phyloP scores from a whole-genome alignment of 2,329 filamentous ascomycete genomes.

The Endoconidiophora polonica region DNA sequence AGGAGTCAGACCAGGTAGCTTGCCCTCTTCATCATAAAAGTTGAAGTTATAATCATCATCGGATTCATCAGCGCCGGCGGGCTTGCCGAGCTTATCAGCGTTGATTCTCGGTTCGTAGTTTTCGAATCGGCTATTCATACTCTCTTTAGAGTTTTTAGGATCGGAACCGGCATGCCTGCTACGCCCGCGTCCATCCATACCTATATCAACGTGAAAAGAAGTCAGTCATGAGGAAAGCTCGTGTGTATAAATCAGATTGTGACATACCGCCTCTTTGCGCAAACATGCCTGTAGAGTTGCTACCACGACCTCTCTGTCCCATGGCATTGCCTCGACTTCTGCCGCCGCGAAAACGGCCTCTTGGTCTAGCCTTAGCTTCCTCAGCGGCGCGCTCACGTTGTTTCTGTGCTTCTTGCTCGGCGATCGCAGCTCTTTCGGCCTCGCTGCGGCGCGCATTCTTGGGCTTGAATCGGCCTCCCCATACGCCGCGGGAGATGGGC shows the following conservation, averaged over 20 bases:
- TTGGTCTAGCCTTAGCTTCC: constrained; percentile 23
- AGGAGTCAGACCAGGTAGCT: constrained; percentile 25
- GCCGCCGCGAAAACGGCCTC: constrained; percentile 25
- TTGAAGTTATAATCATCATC: constrained; percentile 31
- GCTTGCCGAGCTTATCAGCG: constrained; percentile 34
- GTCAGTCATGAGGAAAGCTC: background rate
- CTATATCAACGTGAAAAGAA: background rate
- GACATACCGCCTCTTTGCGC: constrained; percentile 15
- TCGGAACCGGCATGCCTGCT: constrained; percentile 17
- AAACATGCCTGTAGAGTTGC: constrained; percentile 16
- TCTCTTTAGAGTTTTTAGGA: constrained; percentile 17
- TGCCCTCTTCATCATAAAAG: constrained; percentile 24
- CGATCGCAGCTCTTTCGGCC: constrained; percentile 30
- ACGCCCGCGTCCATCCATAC: constrained; percentile 9
- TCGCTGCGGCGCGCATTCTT: constrained; percentile 34
- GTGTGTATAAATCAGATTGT: constrained; percentile 12
- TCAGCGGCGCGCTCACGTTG: constrained; percentile 25
- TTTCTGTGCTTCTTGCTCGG: constrained; percentile 28
- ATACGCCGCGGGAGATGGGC: constrained; percentile 13
- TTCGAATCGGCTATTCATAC: constrained; percentile 17
- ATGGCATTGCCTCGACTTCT: constrained; percentile 29
- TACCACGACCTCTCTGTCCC: constrained; percentile 25
- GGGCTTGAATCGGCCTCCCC: constrained; percentile 28
- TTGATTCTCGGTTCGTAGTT: constrained; percentile 34
- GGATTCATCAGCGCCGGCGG: constrained; percentile 23